Conservation (phyloP, 176 grass and related monocot genomes). For the Juncus inflexus region DNA sequence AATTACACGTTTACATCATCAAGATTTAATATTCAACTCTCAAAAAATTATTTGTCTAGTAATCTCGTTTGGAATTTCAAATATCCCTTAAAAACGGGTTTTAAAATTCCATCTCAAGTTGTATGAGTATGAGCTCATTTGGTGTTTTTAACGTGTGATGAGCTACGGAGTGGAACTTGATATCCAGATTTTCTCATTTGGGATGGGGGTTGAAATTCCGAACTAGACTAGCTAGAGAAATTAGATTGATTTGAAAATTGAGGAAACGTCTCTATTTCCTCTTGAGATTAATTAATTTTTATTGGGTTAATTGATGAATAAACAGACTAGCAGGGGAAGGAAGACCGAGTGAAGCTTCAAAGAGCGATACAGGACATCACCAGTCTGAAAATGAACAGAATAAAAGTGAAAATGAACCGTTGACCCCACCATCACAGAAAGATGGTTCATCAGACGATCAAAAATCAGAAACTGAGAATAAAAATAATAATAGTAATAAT, state of each 20-base stretch:
- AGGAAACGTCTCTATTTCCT: background rate
- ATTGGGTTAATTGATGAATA: background rate
- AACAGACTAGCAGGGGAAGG: slow-evolving; percentile 32
- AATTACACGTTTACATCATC: background rate
- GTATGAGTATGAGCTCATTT: background rate
- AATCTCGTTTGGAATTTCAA: no score
- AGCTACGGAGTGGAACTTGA: background rate
- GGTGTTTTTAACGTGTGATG: background rate
- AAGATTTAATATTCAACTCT: background rate
- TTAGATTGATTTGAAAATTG: background rate
- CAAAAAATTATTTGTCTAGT: no score
- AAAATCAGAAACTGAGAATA: slow-evolving; percentile 5
- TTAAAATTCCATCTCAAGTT: background rate
- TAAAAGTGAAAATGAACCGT: background rate
- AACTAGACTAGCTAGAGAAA: background rate
- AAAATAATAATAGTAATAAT: slow-evolving; percentile 6
- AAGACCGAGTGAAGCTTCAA: slow-evolving; percentile 18
- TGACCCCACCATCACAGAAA: background rate
- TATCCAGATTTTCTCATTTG: background rate
- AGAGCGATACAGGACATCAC: slow-evolving; percentile 8
- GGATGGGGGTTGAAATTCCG: background rate
- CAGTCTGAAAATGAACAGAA: background rate
- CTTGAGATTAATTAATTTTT: background rate
- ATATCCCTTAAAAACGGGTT: no score
- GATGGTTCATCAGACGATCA: background rate